A percentile compares a stretch with the other conserved stretches of the same genome.
Conservation (phyloP, 768 basidiomycete genomes). For the Psilocybe tampanensis region DNA sequence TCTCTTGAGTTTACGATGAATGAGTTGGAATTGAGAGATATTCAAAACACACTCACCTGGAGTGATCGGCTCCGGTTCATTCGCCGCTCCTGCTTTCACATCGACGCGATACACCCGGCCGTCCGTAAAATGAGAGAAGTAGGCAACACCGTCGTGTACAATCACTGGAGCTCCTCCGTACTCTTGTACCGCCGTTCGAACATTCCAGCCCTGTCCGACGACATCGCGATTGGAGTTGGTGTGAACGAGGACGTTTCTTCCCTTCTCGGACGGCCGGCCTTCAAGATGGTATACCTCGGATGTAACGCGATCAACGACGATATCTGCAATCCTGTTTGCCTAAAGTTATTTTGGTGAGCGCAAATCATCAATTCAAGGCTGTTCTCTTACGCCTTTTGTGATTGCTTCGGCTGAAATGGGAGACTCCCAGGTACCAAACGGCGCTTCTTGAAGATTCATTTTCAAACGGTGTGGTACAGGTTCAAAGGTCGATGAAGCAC, state of each 20-base stretch:
- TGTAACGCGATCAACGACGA: constrained; percentile 63
- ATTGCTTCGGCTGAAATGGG: constrained; percentile 56
- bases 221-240: constrained; percentile 52
- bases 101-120: constrained; percentile 52
- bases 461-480: no score
- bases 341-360: constrained; percentile 9
- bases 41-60: constrained; percentile 48
- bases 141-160: constrained; percentile 48
- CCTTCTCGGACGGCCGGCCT: constrained; percentile 51
- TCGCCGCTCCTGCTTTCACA: constrained; percentile 32
- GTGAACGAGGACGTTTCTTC: constrained; percentile 59
- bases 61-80: constrained; percentile 63
- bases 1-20: constrained; percentile 40
- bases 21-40: no score
- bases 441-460: constrained; percentile 31
- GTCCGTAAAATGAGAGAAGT: constrained; percentile 62
- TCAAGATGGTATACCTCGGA: constrained; percentile 62
- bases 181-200: constrained; percentile 65
- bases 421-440: constrained; percentile 67
- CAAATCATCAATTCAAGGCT: constrained; percentile 6
- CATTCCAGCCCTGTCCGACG: constrained; percentile 57
- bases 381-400: constrained; percentile 37
- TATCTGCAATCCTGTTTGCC: constrained; percentile 41
- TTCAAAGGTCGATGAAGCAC: no score
- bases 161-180: constrained; percentile 70